These are phyloP conservation scores for Backusella parvicylindrica DNA, from an alignment of 192 early-diverging fungal species.

Conservation along the genomic window DNA sequence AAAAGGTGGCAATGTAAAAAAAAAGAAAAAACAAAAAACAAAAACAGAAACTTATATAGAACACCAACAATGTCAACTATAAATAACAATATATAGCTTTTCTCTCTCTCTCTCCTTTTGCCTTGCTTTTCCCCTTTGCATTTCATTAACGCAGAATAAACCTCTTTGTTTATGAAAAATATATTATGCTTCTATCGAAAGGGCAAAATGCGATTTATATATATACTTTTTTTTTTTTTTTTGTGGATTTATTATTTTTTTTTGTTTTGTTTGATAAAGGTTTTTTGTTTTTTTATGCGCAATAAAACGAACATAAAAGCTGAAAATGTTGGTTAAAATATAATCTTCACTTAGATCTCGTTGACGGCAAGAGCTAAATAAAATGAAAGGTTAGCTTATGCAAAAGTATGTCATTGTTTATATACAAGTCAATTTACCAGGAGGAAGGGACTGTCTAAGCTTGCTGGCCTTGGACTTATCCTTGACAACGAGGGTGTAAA, in stretches of 20 bases:
- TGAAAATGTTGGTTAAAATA: neutral
- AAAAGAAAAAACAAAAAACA: neutral
- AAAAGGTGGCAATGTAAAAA: slow-evolving; percentile 10
- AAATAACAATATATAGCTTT: neutral
- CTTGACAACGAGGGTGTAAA: slow-evolving; percentile 96
- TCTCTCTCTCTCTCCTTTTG: neutral
- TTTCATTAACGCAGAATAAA: neutral
- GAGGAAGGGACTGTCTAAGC: slow-evolving; percentile 94
- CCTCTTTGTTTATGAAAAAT: neutral
- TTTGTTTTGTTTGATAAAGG: neutral
- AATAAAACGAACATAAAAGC: neutral
- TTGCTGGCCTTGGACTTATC: slow-evolving; percentile 95
- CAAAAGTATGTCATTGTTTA: neutral
- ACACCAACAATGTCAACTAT: neutral
- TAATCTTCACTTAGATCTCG: slow-evolving; percentile 27
- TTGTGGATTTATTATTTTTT: neutral
- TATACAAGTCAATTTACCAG: slow-evolving; percentile 52
- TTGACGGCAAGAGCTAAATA: slow-evolving; percentile 27
- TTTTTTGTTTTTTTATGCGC: neutral
- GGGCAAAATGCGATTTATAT: neutral
- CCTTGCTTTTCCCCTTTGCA: neutral
- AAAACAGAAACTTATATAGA: neutral
- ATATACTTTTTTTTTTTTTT: neutral
- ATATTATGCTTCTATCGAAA: too few relatives aligned
- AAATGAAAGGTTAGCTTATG: neutral